Conservation (phyloP, 73 alveolate species). For the Tetrahymena thermophila region DNA sequence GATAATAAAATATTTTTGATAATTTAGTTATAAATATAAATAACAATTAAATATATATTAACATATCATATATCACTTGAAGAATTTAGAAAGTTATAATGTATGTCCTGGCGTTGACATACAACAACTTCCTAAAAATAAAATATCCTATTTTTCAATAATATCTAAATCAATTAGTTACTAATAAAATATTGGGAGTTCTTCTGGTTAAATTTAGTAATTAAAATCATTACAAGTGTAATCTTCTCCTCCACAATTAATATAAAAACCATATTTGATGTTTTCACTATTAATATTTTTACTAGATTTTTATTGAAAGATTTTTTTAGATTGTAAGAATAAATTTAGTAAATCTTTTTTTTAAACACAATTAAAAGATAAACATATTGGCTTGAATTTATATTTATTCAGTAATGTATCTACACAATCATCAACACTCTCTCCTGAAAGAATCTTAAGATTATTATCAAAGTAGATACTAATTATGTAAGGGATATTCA, state of each 20-base stretch:
- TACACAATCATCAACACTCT: background rate
- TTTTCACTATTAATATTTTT: background rate
- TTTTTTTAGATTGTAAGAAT: background rate
- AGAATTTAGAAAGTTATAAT: background rate
- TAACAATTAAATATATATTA: background rate
- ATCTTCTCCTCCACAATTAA: background rate
- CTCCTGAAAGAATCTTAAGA: background rate
- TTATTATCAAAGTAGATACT: background rate
- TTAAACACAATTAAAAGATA: background rate
- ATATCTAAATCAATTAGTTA: background rate
- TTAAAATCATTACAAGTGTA: background rate
- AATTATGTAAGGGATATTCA: background rate
- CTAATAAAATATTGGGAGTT: background rate
- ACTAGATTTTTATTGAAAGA: background rate
- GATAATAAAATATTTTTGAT: no score
- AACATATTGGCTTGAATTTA: background rate
- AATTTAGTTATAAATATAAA: no score
- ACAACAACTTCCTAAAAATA: background rate
- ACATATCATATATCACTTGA: background rate
- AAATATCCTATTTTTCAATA: background rate
- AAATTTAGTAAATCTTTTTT: background rate
- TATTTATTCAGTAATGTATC: background rate
- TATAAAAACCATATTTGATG: background rate
- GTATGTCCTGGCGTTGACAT: background rate
- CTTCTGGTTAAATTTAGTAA: background rate